These are phyloP conservation scores for Phanerochaete carnosa DNA, from an alignment of 768 basidiomycete genomes.

Conservation along the genomic window DNA sequence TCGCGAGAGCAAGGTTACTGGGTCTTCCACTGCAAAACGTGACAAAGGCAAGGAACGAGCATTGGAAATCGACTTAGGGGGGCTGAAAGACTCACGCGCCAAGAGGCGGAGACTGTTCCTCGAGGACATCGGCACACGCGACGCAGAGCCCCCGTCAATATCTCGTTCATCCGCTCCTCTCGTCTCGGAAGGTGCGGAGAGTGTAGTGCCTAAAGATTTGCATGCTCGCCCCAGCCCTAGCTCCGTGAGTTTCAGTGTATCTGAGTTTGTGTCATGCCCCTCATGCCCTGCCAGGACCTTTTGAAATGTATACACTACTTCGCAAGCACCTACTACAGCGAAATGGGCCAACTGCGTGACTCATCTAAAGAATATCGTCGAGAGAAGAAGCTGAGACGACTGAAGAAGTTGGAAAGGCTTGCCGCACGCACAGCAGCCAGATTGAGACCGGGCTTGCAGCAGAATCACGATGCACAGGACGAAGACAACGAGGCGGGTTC, in stretches of 20 bases:
- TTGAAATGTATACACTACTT: constrained; percentile 51
- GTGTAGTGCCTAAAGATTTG: background rate
- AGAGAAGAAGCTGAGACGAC: constrained; percentile 34
- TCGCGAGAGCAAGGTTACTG: constrained; percentile 14
- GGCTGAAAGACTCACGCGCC: constrained; percentile 24
- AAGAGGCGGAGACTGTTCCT: constrained; percentile 44
- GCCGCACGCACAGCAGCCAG: background rate
- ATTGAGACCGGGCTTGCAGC: constrained; percentile 15
- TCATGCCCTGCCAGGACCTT: constrained; percentile 33
- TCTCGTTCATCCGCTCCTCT: background rate
- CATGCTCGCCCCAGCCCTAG: constrained; percentile 35
- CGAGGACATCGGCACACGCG: constrained; percentile 54
- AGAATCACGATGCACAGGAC: constrained; percentile 1
- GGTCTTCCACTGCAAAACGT: constrained; percentile 15
- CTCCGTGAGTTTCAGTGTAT: constrained; percentile 42
- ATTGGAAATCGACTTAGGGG: constrained; percentile 14
- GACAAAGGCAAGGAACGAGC: constrained; percentile 23
- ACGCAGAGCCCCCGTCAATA: background rate
- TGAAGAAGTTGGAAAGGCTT: constrained; percentile 13
- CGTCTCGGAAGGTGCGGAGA: constrained; percentile 7
- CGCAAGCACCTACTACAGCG: constrained; percentile 54
- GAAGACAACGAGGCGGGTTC: constrained; percentile 9
- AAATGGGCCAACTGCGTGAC: constrained; percentile 57
- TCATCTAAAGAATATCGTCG: constrained; percentile 43
- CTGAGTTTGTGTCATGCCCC: background rate